These are phyloP conservation scores for Aspergillus unguis DNA, from an alignment of 2,329 filamentous ascomycete species.

Conservation along the genomic window DNA sequence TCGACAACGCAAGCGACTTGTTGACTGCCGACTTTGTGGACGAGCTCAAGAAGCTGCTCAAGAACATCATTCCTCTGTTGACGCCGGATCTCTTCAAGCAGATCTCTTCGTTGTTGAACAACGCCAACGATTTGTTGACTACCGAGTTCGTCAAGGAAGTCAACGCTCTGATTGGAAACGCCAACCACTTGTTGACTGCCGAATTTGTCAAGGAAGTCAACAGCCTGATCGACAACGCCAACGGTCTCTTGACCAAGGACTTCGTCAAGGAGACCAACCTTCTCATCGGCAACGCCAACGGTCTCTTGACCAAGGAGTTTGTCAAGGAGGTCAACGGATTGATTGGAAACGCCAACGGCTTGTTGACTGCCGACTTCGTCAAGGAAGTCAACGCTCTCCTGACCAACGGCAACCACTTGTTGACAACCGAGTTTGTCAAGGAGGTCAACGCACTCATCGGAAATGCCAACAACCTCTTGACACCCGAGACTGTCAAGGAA, in stretches of 20 bases:
- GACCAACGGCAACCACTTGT: conserved; percentile 19
- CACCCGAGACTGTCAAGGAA: conserved; percentile 25
- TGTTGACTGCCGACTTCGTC: conserved; percentile 26
- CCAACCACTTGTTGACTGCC: conserved; percentile 17
- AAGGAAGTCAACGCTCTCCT: conserved; percentile 22
- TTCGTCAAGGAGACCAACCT: conserved; percentile 16
- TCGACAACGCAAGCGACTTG: conserved; percentile 20
- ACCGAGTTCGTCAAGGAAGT: conserved; percentile 24
- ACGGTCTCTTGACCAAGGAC: conserved; percentile 15
- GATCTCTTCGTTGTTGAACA: conserved; percentile 28
- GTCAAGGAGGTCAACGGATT: conserved; percentile 31
- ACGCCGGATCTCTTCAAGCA: conserved; percentile 26
- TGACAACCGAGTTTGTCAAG: conserved; percentile 25
- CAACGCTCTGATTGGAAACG: conserved; percentile 18
- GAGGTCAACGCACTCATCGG: conserved; percentile 30
- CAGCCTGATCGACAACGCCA: conserved; percentile 19
- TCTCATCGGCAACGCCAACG: conserved; percentile 20
- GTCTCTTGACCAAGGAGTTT: conserved; percentile 20
- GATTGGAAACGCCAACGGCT: conserved; percentile 26
- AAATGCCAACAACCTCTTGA: conserved; percentile 29
- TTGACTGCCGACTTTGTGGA: conserved; percentile 23
- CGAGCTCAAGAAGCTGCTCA: conserved; percentile 25
- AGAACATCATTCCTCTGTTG: conserved; percentile 18
- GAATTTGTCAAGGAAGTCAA: conserved; percentile 25
- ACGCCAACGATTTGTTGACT: conserved; percentile 28